Conservation (phyloP, 768 basidiomycete species). For the Boletus vermiculosoides region DNA sequence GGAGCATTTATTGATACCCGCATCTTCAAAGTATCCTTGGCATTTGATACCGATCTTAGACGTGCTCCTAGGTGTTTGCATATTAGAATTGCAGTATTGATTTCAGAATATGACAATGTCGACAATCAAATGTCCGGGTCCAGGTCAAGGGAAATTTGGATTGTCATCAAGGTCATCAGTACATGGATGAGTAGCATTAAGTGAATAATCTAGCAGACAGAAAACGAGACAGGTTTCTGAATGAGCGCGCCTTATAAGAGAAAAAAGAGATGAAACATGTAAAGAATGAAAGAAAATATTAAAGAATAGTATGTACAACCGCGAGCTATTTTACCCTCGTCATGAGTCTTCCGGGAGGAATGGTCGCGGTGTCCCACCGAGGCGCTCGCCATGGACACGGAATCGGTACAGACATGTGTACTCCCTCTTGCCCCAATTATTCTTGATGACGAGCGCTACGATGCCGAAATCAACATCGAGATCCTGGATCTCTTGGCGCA, state of each 20-base stretch:
- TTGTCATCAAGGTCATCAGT: slow-evolving; percentile 29
- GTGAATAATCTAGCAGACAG: slow-evolving; percentile 25
- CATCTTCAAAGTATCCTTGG: neutral
- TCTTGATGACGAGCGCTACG: slow-evolving; percentile 74
- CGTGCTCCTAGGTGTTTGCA: neutral
- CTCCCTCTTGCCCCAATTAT: slow-evolving; percentile 82
- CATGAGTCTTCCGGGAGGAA: slow-evolving; percentile 26
- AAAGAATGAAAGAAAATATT: neutral
- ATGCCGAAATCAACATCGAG: slow-evolving; percentile 83
- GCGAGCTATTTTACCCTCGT: neutral
- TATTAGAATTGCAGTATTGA: neutral
- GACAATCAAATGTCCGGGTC: neutral
- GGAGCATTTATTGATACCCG: neutral
- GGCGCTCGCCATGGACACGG: slow-evolving; percentile 68
- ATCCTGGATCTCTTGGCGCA: slow-evolving; percentile 60
- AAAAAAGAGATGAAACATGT: neutral
- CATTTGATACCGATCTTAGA: neutral
- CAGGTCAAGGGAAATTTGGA: slow-evolving; percentile 1
- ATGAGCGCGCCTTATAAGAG: slow-evolving; percentile 8
- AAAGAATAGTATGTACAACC: slow-evolving; percentile 14
- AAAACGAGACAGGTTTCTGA: neutral
- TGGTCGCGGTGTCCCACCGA: slow-evolving; percentile 43
- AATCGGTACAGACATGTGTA: slow-evolving; percentile 90
- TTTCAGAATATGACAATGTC: neutral
- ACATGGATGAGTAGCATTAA: slow-evolving; percentile 20